Percentiles rank a stretch among this genome's conserved stretches.
phyloP scores from a whole-genome alignment of 2,329 filamentous ascomycete species.

The Aspergillus fructus region DNA sequence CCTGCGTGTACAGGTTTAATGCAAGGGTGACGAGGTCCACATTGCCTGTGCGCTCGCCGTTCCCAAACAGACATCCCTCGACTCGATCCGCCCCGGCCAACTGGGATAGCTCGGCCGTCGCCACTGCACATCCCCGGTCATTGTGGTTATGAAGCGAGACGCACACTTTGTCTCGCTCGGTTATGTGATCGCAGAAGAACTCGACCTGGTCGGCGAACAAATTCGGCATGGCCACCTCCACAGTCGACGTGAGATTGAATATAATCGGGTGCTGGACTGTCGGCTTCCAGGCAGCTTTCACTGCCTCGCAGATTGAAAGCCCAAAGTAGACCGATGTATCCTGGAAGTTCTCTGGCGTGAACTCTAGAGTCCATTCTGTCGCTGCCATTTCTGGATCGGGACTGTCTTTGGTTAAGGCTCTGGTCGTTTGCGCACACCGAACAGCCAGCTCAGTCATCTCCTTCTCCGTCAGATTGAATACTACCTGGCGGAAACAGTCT shows the following conservation, averaged over 20 bases:
- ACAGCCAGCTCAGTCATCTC: slow-evolving; percentile 79
- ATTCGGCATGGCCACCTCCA: slow-evolving; percentile 92
- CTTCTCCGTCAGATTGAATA: slow-evolving; percentile 83
- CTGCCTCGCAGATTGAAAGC: slow-evolving; percentile 81
- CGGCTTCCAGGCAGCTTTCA: slow-evolving; percentile 91
- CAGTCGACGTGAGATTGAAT: slow-evolving; percentile 94
- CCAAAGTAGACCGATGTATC: slow-evolving; percentile 83
- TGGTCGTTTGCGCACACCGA: slow-evolving; percentile 79
- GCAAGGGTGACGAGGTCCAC: slow-evolving; percentile 91
- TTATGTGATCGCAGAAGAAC: slow-evolving; percentile 85
- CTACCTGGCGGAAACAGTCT: slow-evolving; percentile 88
- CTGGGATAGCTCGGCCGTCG: slow-evolving; percentile 86
- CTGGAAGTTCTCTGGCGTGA: slow-evolving; percentile 68
- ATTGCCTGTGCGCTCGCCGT: slow-evolving; percentile 93
- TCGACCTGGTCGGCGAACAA: slow-evolving; percentile 96
- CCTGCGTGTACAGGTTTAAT: slow-evolving; percentile 93
- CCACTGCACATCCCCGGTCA: slow-evolving; percentile 84
- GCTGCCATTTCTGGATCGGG: slow-evolving; percentile 53
- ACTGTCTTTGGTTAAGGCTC: slow-evolving; percentile 79
- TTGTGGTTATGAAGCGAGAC: slow-evolving; percentile 94
- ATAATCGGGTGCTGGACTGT: slow-evolving; percentile 78
- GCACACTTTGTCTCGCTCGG: slow-evolving; percentile 79
- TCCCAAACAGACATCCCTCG: slow-evolving; percentile 90
- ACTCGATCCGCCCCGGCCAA: slow-evolving; percentile 96
- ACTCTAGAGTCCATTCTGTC: slow-evolving; percentile 56